These are phyloP conservation scores for Populus davidiana DNA, from an alignment of 345 rosid genomes.

Conservation along the genomic window DNA sequence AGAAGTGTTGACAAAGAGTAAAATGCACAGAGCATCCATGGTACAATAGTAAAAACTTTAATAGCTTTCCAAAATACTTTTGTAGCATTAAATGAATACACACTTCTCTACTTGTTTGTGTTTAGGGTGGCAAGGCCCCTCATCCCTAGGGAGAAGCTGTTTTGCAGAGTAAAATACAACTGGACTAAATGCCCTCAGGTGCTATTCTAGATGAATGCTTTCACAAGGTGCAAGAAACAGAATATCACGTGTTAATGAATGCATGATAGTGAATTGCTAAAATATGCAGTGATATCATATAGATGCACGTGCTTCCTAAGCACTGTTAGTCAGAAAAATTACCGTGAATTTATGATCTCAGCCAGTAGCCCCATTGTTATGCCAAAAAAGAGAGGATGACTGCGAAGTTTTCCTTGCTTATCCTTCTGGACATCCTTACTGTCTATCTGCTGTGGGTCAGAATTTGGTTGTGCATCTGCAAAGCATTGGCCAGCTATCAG, in stretches of 20 bases:
- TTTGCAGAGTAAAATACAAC: not conserved
- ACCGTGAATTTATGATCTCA: conserved; percentile 98
- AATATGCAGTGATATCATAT: not conserved
- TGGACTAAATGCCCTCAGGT: not conserved
- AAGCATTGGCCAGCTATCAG: conserved; percentile 24
- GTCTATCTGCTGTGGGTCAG: conserved; percentile 30
- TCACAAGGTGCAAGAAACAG: not conserved
- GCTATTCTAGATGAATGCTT: not conserved
- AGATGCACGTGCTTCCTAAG: conserved; percentile 1
- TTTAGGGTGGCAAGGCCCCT: not conserved
- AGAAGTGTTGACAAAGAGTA: not conserved
- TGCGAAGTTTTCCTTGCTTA: conserved; percentile 56
- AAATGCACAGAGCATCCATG: not conserved
- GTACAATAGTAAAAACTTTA: not conserved
- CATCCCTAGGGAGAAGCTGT: not conserved
- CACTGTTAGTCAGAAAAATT: conserved; percentile 17
- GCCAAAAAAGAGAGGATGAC: conserved; percentile 93
- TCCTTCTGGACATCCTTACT: conserved; percentile 37
- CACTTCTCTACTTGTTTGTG: not conserved
- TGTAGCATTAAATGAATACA: not conserved
- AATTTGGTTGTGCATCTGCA: conserved; percentile 51
- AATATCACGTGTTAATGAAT: not conserved
- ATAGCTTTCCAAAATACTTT: not conserved
- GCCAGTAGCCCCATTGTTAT: conserved; percentile 91
- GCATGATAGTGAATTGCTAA: not conserved